Evolutionary conservation across 768 basidiomycete species (phyloP), one percentile per base, ranked within the genome.

Genomic region (Melanogaster broomeanus): DNA sequence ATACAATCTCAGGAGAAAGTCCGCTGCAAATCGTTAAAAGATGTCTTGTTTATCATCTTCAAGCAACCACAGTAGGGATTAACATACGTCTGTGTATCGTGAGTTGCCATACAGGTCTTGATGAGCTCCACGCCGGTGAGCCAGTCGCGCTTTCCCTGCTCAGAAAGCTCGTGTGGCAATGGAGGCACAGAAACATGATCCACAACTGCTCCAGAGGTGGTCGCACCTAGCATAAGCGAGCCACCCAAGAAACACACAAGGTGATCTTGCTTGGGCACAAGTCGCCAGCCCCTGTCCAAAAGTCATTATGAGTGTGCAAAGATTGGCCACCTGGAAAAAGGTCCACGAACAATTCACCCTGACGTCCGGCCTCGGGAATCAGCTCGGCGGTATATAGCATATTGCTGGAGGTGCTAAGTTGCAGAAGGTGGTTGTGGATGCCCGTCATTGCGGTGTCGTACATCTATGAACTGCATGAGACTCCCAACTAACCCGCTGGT

Each of bases 231-330:
- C 78, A 98, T 84, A 49, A 98, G 81, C 1, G 90, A 90, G 3
- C 93, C 95, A 18, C 87, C 93, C 30, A 98, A 74, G 82, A 97
- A 98, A 71, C 95, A 98, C 3, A 90, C 93, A 30, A 98, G 82
- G 65, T 97, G 95, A 64, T 98, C 95, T 73, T 98, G 95, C 65
- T 97, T 96, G 10, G 90, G 90, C 10, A 77, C 77, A 24, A 90
- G 72, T 16, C 80, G 79, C 92, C 91, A 94, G 30, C 74, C 72
- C 22, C 90, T 90, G 57, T 25, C 15, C 45, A 45, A 34, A 6
- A 33, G 42, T 18, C 27, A n/a, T 18, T 25, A 25, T 55, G 42
- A 62, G 58, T 35, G 47, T 43, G 41, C 49, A 27, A 47, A 42
- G 11, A 15, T 38, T 31, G n/a, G 40, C 37, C 2, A 47, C 21